Evolutionary conservation across 495 filamentous ascomycete genomes (phyloP), one percentile per base, ranked within the genome.

Genomic region (Lasiosphaeria miniovina): DNA sequence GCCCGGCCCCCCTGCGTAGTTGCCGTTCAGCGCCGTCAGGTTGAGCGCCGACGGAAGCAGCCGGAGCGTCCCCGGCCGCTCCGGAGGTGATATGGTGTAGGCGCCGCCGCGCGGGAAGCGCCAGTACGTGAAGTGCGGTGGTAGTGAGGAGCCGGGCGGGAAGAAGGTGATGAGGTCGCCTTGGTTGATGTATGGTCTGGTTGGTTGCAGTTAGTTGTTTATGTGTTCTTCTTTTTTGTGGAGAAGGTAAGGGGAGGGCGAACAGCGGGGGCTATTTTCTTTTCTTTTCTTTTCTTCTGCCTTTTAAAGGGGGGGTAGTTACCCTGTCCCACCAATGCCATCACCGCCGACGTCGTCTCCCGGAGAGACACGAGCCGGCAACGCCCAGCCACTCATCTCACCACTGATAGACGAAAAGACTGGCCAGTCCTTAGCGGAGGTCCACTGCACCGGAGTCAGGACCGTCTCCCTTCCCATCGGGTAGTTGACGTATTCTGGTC

Each of bases 401-500:
- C 80, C 81, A 41, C 67, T 62, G 64, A 85, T 71, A 4, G 68
- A 71, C 15, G 77, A 70, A 60, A 73, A 75, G 8, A 74, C 51
- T 0, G 80, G 80, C 24, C 24, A 24, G 62, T 64, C 77, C 36
- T 76, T 57, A 3, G 67, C 74, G 0, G 67, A 57, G 1, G 70
- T 57, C 85, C 84, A 88, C 35, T 66, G 71, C 0, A 82, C 82
- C 0, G 81, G 74, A 3, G 76, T 75, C 53, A 88, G 70, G 31
- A 85, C 70, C 0, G 82, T 83, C 68, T 87, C 86, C 0, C 85
- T 68, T 31, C 82, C 84, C 83, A 87, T 85, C 32, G 82, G 81
- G 56, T 79, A 84, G 48, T 79, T 74, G n/a, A 75, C 49, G 36
- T 74, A 79, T 31, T 70, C 70, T 0, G 75, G 71, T 0, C 75